Evolutionary conservation across 2,329 filamentous ascomycete species (phyloP).

Genomic region (Aspergillus phoenicis): DNA sequence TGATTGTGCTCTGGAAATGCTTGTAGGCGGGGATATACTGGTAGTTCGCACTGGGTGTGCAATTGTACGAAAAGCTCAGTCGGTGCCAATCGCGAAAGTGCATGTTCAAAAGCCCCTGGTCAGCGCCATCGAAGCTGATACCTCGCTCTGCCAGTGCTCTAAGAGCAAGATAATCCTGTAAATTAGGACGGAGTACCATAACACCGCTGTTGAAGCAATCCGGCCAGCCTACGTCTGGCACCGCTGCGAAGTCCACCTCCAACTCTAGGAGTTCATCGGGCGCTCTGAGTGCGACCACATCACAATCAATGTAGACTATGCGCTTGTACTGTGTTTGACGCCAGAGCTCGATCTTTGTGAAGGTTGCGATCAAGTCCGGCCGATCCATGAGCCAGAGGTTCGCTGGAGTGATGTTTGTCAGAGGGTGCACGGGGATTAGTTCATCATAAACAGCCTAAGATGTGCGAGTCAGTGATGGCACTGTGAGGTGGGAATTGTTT

Average conservation of each 20-base stretch:
- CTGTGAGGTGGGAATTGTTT: neutral
- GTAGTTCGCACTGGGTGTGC: constrained; percentile 94
- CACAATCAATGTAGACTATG: constrained; percentile 93
- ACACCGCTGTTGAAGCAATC: constrained; percentile 98
- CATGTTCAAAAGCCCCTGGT: constrained; percentile 94
- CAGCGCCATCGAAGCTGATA: constrained; percentile 94
- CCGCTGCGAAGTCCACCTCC: constrained; percentile 66
- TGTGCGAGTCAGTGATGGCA: constrained; percentile 26
- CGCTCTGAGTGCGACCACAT: constrained; percentile 85
- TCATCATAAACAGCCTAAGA: constrained; percentile 79
- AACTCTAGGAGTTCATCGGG: constrained; percentile 88
- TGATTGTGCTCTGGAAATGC: constrained; percentile 88
- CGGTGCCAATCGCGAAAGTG: constrained; percentile 87
- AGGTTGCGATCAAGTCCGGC: constrained; percentile 84
- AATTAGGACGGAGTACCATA: constrained; percentile 84
- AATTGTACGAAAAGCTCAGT: constrained; percentile 94
- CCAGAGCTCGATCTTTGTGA: constrained; percentile 97
- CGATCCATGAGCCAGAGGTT: constrained; percentile 94
- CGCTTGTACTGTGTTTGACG: constrained; percentile 84
- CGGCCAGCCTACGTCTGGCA: constrained; percentile 96
- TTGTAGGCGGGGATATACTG: constrained; percentile 95
- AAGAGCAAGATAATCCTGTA: constrained; percentile 85
- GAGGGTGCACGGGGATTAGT: constrained; percentile 78
- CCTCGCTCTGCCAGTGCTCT: constrained; percentile 80
- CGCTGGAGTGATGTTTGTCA: constrained; percentile 73